These are phyloP conservation scores for Boletus rubescentipes DNA, from an alignment of 768 basidiomycete species.

Conservation along the genomic window DNA sequence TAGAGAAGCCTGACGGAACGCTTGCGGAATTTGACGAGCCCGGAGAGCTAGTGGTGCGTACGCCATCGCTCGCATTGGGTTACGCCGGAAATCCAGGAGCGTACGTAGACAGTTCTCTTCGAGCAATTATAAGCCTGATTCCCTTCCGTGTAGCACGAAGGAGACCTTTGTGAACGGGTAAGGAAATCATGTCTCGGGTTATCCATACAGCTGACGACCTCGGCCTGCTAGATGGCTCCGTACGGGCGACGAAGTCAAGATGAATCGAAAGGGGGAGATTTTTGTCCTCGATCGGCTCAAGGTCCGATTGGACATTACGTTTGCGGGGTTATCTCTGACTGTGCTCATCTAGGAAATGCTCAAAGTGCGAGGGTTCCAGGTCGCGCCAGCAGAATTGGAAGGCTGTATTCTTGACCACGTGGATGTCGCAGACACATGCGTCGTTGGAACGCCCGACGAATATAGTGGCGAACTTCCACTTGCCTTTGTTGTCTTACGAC, in stretches of 20 bases:
- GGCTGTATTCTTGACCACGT: slow-evolving; percentile 61
- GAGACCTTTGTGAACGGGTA: slow-evolving; percentile 59
- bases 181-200: not conserved
- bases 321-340: not conserved
- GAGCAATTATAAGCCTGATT: slow-evolving; percentile 6
- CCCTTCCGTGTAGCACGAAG: slow-evolving; percentile 43
- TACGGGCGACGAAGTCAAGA: slow-evolving; percentile 69
- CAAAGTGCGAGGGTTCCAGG: slow-evolving; percentile 59
- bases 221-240: slow-evolving; percentile 52
- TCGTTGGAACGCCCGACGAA: slow-evolving; percentile 68
- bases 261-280: slow-evolving; percentile 60
- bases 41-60: slow-evolving; percentile 60
- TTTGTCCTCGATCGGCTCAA: slow-evolving; percentile 75
- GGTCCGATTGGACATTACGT: slow-evolving; percentile 33
- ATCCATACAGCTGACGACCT: not conserved
- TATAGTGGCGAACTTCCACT: slow-evolving; percentile 75
- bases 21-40: slow-evolving; percentile 56
- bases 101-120: slow-evolving; percentile 38
- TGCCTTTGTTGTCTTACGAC: slow-evolving; percentile 61
- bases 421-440: slow-evolving; percentile 60
- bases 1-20: slow-evolving; percentile 58
- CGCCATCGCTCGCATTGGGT: slow-evolving; percentile 58
- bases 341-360: slow-evolving; percentile 55
- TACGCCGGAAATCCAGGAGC: slow-evolving; percentile 60
- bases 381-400: slow-evolving; percentile 67